A percentile compares a stretch with the other conserved stretches of the same genome.
These are phyloP conservation scores for Lippia alba DNA, from an alignment of 305 asterid genomes.

Conservation along the genomic window DNA sequence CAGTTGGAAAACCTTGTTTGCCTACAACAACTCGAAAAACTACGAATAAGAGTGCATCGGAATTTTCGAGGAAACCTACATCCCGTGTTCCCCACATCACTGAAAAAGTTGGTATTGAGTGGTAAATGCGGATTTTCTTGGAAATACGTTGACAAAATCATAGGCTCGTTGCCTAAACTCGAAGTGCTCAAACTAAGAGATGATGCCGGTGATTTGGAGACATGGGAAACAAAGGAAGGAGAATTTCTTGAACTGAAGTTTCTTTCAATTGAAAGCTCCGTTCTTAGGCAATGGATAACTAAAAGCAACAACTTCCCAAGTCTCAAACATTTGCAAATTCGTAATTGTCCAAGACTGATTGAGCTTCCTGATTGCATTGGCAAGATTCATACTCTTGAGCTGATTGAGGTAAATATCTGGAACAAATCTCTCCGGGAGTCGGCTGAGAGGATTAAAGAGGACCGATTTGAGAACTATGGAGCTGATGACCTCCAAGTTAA, in stretches of 20 bases:
- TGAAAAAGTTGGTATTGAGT: too few relatives aligned
- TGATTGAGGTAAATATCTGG: neutral
- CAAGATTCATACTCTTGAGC: slow-evolving; percentile 15
- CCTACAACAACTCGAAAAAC: too few relatives aligned
- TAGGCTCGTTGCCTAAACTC: neutral
- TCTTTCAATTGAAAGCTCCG: neutral
- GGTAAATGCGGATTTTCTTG: too few relatives aligned
- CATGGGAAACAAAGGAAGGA: slow-evolving; percentile 35
- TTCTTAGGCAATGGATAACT: neutral
- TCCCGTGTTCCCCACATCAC: too few relatives aligned
- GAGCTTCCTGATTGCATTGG: slow-evolving; percentile 8
- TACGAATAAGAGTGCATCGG: too few relatives aligned
- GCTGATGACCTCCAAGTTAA: neutral
- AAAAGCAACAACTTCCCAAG: neutral
- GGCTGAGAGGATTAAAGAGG: neutral
- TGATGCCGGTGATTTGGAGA: neutral
- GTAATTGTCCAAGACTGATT: neutral
- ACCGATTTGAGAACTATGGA: neutral
- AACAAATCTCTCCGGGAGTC: neutral
- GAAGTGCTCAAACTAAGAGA: slow-evolving; percentile 15
- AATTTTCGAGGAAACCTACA: too few relatives aligned
- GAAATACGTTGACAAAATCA: too few relatives aligned
- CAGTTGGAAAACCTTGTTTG: too few relatives aligned
- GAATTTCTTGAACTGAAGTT: slow-evolving; percentile 22
- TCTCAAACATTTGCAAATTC: neutral